Percentiles rank a stretch among this genome's conserved stretches.
Evolutionary conservation across 2,329 filamentous ascomycete species (phyloP).

Genomic region (Xylariales sp.): DNA sequence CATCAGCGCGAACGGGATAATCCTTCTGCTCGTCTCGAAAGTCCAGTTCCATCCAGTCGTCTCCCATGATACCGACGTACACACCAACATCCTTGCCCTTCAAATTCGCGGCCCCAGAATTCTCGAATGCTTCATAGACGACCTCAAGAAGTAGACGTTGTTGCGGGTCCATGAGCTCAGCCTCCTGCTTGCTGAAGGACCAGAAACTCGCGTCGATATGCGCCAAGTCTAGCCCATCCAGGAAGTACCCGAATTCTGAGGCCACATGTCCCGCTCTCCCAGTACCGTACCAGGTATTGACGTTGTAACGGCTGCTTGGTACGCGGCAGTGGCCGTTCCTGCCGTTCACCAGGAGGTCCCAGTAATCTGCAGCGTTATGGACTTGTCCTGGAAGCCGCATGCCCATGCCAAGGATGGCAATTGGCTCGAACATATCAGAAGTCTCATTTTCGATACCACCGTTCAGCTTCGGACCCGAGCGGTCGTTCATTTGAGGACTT

Average conservation of each 20-base stretch:
- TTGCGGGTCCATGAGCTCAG: conserved; percentile 24
- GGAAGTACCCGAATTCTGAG: conserved; percentile 8
- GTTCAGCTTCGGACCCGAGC: too few species aligned
- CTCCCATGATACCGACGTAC: conserved; percentile 28
- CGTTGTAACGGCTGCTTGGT: too few species aligned
- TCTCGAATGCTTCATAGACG: conserved; percentile 24
- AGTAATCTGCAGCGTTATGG: too few species aligned
- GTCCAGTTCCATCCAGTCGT: conserved; percentile 24
- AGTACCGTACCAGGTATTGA: too few species aligned
- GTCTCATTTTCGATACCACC: too few species aligned
- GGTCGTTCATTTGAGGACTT: too few species aligned
- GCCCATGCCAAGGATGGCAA: too few species aligned
- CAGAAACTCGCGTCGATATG: conserved; percentile 18
- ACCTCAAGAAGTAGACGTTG: conserved; percentile 24
- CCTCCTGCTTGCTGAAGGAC: conserved; percentile 17
- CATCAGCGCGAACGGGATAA: conserved; percentile 19
- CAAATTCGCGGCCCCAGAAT: conserved; percentile 23
- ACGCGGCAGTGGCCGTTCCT: too few species aligned
- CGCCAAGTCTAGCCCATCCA: conserved; percentile 15
- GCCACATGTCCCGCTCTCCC: too few species aligned
- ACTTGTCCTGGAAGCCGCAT: too few species aligned
- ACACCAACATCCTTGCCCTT: conserved; percentile 26
- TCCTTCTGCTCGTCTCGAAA: conserved; percentile 18
- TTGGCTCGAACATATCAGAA: too few species aligned
- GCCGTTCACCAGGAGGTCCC: too few species aligned